Percentiles rank a stretch among this genome's conserved stretches.
Evolutionary conservation across 2,329 filamentous ascomycete genomes (phyloP).

Genomic region (Cladosporium sp.): DNA sequence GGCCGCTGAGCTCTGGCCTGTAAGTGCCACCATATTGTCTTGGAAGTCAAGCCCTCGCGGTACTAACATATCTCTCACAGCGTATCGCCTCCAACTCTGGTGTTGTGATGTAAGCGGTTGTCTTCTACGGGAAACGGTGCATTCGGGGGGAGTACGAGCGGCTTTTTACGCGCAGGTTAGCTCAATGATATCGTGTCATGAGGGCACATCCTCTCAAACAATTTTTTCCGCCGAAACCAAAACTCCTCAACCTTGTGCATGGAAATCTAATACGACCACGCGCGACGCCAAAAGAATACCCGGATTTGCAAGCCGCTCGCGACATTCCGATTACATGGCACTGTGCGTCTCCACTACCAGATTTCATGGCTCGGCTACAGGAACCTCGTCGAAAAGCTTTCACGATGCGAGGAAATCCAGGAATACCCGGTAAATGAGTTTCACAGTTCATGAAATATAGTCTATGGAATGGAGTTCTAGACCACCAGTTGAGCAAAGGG

Average conservation of each 20-base stretch:
- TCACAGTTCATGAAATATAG: not conserved
- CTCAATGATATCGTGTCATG: slow-evolving; percentile 20
- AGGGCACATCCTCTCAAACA: slow-evolving; percentile 17
- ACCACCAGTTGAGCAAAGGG: not conserved
- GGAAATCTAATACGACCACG: not conserved
- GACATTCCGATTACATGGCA: not conserved
- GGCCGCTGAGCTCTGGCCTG: slow-evolving; percentile 98
- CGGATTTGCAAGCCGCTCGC: not conserved
- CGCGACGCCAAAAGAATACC: not conserved
- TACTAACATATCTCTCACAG: slow-evolving; percentile 45
- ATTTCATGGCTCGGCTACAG: not conserved
- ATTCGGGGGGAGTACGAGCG: slow-evolving; percentile 19
- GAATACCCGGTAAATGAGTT: not conserved
- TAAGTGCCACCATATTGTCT: slow-evolving; percentile 53
- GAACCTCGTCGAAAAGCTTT: not conserved
- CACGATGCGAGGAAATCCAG: not conserved
- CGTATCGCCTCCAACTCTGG: slow-evolving; percentile 99
- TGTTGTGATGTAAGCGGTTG: slow-evolving; percentile 88
- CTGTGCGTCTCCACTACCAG: not conserved
- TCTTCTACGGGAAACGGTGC: slow-evolving; percentile 18
- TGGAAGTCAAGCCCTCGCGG: not conserved
- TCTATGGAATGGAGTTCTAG: not conserved
- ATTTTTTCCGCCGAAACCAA: slow-evolving; percentile 6
- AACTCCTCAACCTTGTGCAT: not conserved
- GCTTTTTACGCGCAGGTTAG: slow-evolving; percentile 20